Evolutionary conservation across 306 rosid genomes (phyloP), one percentile per base, ranked within the genome.

Genomic region (Mimosa bimucronata): DNA sequence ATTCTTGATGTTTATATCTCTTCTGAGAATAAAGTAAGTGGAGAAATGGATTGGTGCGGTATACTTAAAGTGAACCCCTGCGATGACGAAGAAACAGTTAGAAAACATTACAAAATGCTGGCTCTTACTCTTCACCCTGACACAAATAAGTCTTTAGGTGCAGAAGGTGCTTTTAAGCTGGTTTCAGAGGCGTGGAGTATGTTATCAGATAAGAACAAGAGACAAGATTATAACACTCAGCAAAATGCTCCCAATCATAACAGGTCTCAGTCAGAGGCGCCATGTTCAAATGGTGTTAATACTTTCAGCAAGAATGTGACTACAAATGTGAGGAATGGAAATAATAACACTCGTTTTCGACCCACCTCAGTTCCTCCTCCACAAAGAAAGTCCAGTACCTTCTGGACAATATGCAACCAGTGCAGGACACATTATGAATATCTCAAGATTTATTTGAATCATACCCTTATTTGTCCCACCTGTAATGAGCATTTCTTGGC

Each of bases 91-190:
- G 92, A 89, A n/a, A 74, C 83, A 5, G 84, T 92, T 71, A 81
- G 86, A 85, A 87, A 81, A 62, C 96, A 92, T 42, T 92, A 92
- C 82, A 85, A 86, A 66, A 87, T 85, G 75, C 77, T 92, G 88
- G 94, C 90, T 61, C 87, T 92, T 30, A 79, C 69, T 65, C 94
- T 92, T 84, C 96, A 92, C 79, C 97, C 97, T 73, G 95, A 92
- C 87, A 90, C 87, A 81, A 92, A 90, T 87, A 92, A 90, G 85
- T 86, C 92, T 69, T 74, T 82, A 38, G 97, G 96, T 74, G 91
- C 96, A n/a, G 97, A 92, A 68, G 96, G 97, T 34, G 92, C 96
- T 60, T 93, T 89, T 85, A 91, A 89, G 79, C 83, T 93, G 87
- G 97, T 93, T 78, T 87, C 89, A 61, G 91, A 91, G 88, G 96